Conservation (phyloP, 2,329 filamentous ascomycete genomes). For the Tolypocladium amazonense region DNA sequence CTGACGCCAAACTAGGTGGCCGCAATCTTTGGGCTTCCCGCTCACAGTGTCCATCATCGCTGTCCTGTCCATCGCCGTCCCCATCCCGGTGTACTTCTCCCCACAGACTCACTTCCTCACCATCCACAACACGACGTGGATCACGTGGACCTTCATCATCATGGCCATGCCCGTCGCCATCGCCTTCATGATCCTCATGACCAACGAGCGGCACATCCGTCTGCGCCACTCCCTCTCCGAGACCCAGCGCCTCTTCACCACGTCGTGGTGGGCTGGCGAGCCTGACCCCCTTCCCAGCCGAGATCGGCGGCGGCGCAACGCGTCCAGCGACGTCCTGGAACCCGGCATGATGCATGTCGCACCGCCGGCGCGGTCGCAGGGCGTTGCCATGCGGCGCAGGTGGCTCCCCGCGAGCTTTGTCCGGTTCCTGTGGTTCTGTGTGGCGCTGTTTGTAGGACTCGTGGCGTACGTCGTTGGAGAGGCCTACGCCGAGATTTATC, state of each 20-base stretch:
- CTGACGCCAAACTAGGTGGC: constrained; percentile 34
- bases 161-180: constrained; percentile 61
- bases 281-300: constrained; percentile 28
- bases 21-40: constrained; percentile 51
- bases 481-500: constrained; percentile 58
- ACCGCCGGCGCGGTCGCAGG: constrained; percentile 14
- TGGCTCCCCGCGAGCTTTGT: constrained; percentile 59
- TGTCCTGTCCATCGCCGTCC: constrained; percentile 45
- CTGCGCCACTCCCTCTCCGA: constrained; percentile 52
- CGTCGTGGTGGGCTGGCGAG: constrained; percentile 55
- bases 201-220: constrained; percentile 51
- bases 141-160: constrained; percentile 58
- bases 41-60: constrained; percentile 53
- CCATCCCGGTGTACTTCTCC: constrained; percentile 49
- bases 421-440: constrained; percentile 59
- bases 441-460: constrained; percentile 50
- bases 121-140: constrained; percentile 56
- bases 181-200: constrained; percentile 52
- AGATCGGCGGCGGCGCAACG: constrained; percentile 4
- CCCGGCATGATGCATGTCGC: constrained; percentile 19
- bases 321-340: constrained; percentile 24
- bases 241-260: constrained; percentile 57
- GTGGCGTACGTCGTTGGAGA: constrained; percentile 59
- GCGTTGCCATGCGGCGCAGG: constrained; percentile 33
- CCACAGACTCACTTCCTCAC: constrained; percentile 43